phyloP scores from a whole-genome alignment of 768 basidiomycete species.

The Leccinum ochraceum region DNA sequence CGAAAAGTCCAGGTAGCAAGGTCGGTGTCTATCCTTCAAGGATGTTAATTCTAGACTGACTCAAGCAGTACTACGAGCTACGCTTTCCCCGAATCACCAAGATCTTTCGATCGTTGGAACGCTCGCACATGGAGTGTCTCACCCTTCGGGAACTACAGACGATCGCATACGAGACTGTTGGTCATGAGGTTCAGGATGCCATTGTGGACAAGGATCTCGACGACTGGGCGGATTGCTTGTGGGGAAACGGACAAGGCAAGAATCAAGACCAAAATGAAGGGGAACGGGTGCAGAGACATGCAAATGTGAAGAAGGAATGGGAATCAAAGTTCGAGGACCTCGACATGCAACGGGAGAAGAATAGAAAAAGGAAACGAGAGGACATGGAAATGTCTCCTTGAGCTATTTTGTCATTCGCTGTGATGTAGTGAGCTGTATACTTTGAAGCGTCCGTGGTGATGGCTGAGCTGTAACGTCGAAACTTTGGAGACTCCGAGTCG shows the following conservation, averaged over 20 bases:
- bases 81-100: slow-evolving; percentile 83
- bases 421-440: background rate
- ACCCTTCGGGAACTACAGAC: slow-evolving; percentile 51
- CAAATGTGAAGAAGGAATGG: slow-evolving; percentile 42
- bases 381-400: slow-evolving; percentile 29
- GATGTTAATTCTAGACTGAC: background rate
- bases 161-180: slow-evolving; percentile 55
- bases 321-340: slow-evolving; percentile 39
- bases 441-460: background rate
- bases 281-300: slow-evolving; percentile 42
- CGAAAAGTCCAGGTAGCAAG: slow-evolving; percentile 57
- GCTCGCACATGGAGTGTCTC: slow-evolving; percentile 61
- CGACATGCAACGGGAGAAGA: slow-evolving; percentile 26
- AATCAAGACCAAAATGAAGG: slow-evolving; percentile 15
- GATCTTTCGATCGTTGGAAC: slow-evolving; percentile 57
- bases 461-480: background rate
- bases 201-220: slow-evolving; percentile 48
- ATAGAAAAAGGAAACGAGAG: slow-evolving; percentile 20
- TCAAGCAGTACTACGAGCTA: slow-evolving; percentile 70
- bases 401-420: background rate
- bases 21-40: slow-evolving; percentile 38
- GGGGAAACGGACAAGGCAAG: slow-evolving; percentile 40
- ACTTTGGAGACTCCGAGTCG: background rate
- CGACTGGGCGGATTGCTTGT: slow-evolving; percentile 44
- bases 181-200: slow-evolving; percentile 43